Evolutionary conservation across 169 alveolate species (phyloP).

Genomic region (Theileria equi): DNA sequence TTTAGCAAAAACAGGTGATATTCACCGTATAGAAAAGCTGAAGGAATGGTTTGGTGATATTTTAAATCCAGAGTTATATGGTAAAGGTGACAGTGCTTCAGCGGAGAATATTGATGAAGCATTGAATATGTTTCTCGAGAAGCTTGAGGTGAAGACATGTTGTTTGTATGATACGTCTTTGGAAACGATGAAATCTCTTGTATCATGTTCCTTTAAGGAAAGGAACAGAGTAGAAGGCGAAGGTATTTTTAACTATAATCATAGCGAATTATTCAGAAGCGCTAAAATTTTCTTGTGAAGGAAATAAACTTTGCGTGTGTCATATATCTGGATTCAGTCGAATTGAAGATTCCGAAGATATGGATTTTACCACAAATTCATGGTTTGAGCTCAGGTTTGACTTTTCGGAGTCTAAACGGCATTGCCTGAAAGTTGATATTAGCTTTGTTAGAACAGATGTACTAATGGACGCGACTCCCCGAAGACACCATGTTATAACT

Average conservation of each 20-base stretch:
- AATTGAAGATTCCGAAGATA: constrained; percentile 3
- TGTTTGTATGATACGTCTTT: background rate
- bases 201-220: background rate
- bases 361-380: constrained; percentile 33
- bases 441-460: constrained; percentile 24
- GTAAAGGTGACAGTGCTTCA: background rate
- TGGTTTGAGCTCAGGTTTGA: constrained; percentile 46
- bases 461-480: background rate
- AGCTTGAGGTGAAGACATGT: constrained; percentile 4
- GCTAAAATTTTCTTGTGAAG: constrained; percentile 26
- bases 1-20: constrained; percentile 17
- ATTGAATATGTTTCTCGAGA: background rate
- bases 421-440: constrained; percentile 39
- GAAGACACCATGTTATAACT: too few species aligned
- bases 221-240: constrained; percentile 9
- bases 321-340: constrained; percentile 28
- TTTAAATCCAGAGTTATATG: constrained; percentile 1
- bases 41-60: constrained; percentile 49
- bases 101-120: background rate
- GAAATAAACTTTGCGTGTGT: constrained; percentile 42
- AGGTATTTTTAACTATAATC: background rate
- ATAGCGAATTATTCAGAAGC: constrained; percentile 2
- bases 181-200: background rate
- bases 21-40: constrained; percentile 6
- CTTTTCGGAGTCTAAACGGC: constrained; percentile 22